Percentiles rank a stretch among this genome's conserved stretches.
Conservation (phyloP, 306 rosid genomes). For the Vigna trinervia region DNA sequence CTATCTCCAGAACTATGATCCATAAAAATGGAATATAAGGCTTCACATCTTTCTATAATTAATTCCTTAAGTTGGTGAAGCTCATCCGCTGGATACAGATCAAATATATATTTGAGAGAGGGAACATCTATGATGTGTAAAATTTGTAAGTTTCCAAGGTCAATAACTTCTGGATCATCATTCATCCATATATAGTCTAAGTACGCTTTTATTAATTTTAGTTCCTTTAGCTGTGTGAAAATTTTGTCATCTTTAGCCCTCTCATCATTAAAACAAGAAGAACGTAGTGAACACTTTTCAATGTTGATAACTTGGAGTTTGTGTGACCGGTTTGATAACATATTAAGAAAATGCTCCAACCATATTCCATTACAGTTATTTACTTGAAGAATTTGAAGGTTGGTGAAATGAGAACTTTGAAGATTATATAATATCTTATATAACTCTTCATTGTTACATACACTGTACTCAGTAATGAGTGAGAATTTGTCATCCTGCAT, state of each 20-base stretch:
- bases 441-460: background rate
- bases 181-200: fast-evolving
- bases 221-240: too few species aligned
- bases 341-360: too few species aligned
- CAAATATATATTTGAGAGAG: background rate
- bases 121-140: background rate
- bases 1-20: too few species aligned
- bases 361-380: too few species aligned
- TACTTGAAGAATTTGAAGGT: too few species aligned
- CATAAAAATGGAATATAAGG: too few species aligned
- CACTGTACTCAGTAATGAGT: background rate
- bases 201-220: too few species aligned
- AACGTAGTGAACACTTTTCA: too few species aligned
- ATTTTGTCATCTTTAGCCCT: fast-evolving
- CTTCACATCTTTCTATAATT: background rate
- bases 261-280: fast-evolving
- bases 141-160: background rate
- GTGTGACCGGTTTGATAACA: too few species aligned
- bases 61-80: background rate
- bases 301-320: too few species aligned
- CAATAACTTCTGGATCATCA: fast-evolving
- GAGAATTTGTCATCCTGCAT: background rate
- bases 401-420: too few species aligned
- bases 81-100: fast-evolving
- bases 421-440: background rate